Percentiles rank a stretch among this genome's conserved stretches.
These are phyloP conservation scores for Termitomyces titanicus DNA, from an alignment of 768 basidiomycete genomes.

Conservation along the genomic window DNA sequence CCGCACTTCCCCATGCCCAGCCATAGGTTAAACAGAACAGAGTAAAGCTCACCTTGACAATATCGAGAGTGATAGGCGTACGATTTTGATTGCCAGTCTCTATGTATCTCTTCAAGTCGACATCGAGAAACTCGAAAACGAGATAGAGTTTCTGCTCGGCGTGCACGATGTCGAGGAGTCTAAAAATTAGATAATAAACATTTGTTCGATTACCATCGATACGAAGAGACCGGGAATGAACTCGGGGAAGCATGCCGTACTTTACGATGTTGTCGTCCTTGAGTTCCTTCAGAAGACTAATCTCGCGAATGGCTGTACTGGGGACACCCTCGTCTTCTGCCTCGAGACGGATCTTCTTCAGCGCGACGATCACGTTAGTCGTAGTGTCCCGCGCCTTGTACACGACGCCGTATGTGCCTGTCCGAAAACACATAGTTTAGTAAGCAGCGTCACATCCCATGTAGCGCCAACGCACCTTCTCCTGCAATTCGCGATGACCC, in stretches of 20 bases:
- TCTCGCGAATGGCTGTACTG: conserved; percentile 96
- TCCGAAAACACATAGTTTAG: conserved; percentile 9
- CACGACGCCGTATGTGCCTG: conserved; percentile 97
- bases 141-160: conserved; percentile 96
- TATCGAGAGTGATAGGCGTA: conserved; percentile 66
- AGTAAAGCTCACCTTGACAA: conserved; percentile 69
- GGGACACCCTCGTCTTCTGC: conserved; percentile 99
- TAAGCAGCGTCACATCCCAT: conserved; percentile 5
- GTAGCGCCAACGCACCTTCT: conserved; percentile 40
- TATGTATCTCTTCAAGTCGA: conserved; percentile 96
- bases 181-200: conserved; percentile 25
- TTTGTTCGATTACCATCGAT: background rate
- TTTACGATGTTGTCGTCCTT: conserved; percentile 95
- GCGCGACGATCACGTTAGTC: conserved; percentile 82
- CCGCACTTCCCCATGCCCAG: background rate
- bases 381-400: conserved; percentile 90
- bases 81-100: conserved; percentile 75
- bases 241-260: conserved; percentile 35
- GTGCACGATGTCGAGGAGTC: conserved; percentile 94
- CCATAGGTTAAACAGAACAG: background rate
- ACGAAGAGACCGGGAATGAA: background rate
- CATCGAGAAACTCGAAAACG: conserved; percentile 96
- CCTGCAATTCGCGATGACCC: conserved; percentile 28
- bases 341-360: conserved; percentile 98
- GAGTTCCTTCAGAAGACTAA: conserved; percentile 94